Evolutionary conservation across 2,329 filamentous ascomycete genomes (phyloP).

Genomic region (Microdochium bolleyi): DNA sequence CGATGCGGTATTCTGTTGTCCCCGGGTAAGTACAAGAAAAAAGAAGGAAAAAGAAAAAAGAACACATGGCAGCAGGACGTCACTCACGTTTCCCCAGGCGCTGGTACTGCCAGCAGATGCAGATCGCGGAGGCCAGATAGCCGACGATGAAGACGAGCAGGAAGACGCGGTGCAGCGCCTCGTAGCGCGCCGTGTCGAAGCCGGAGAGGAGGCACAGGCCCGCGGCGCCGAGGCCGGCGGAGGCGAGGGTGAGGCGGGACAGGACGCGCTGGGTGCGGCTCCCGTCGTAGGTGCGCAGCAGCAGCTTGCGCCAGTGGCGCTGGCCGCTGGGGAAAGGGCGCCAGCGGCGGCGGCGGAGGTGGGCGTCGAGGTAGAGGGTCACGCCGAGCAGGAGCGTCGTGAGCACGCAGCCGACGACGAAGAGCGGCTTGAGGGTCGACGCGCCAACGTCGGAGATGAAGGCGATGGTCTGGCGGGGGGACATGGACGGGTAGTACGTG

Average conservation of each 20-base stretch:
- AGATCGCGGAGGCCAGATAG: background rate
- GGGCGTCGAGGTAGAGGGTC: slow-evolving; percentile 73
- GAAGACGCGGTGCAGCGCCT: background rate
- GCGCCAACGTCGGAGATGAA: slow-evolving; percentile 66
- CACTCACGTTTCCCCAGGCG: background rate
- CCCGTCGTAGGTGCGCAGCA: background rate
- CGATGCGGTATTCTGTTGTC: slow-evolving; percentile 49
- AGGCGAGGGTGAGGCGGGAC: background rate
- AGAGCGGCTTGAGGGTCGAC: slow-evolving; percentile 61
- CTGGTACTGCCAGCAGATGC: background rate
- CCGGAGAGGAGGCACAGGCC: slow-evolving; percentile 1
- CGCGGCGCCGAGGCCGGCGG: slow-evolving; percentile 1
- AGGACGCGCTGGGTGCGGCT: background rate
- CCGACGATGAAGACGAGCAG: background rate
- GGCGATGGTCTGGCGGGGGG: slow-evolving; percentile 51
- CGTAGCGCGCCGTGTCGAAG: background rate
- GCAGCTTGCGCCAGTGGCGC: too few species aligned
- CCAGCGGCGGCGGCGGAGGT: slow-evolving; percentile 58
- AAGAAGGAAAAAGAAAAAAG: background rate
- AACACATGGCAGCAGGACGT: background rate
- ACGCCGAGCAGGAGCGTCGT: slow-evolving; percentile 76
- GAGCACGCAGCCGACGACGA: slow-evolving; percentile 62
- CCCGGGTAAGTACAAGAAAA: background rate
- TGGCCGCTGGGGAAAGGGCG: too few species aligned
- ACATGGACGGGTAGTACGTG: slow-evolving; percentile 56